Evolutionary conservation across 2,329 filamentous ascomycete species (phyloP).

Genomic region (Verticillium tricorpus): DNA sequence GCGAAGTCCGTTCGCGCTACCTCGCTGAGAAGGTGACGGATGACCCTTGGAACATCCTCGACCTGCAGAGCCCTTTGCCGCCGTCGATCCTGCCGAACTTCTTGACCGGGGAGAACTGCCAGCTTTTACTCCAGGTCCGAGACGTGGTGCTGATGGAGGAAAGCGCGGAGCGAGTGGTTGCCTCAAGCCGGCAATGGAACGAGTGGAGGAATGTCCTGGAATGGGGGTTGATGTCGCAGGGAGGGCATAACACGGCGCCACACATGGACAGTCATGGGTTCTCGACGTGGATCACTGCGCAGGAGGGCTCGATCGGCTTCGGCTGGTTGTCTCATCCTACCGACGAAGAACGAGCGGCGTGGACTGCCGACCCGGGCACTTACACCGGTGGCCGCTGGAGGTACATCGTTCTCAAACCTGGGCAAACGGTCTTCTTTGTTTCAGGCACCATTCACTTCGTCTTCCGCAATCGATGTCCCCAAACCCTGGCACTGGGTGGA

Average conservation of each 20-base stretch:
- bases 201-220: slow-evolving; percentile 26
- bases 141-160: slow-evolving; percentile 6
- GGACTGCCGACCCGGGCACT: slow-evolving; percentile 13
- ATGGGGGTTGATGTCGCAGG: slow-evolving; percentile 26
- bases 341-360: slow-evolving; percentile 16
- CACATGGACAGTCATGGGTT: slow-evolving; percentile 28
- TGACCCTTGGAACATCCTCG: slow-evolving; percentile 9
- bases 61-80: slow-evolving; percentile 7
- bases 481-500: slow-evolving; percentile 26
- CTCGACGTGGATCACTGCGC: slow-evolving; percentile 28
- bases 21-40: slow-evolving; percentile 2
- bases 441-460: slow-evolving; percentile 30
- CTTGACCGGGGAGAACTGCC: slow-evolving; percentile 7
- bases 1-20: slow-evolving; percentile 7
- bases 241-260: slow-evolving; percentile 26
- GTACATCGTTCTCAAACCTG: slow-evolving; percentile 25
- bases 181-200: slow-evolving; percentile 22
- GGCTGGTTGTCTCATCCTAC: slow-evolving; percentile 25
- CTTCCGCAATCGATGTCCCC: slow-evolving; percentile 19
- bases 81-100: slow-evolving; percentile 5
- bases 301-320: slow-evolving; percentile 20
- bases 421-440: slow-evolving; percentile 28
- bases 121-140: slow-evolving; percentile 6
- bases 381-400: slow-evolving; percentile 24
- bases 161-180: slow-evolving; percentile 13